A percentile compares a stretch with the other conserved stretches of the same genome.
phyloP scores from a whole-genome alignment of 306 rosid genomes.

The Parietaria judaica region DNA sequence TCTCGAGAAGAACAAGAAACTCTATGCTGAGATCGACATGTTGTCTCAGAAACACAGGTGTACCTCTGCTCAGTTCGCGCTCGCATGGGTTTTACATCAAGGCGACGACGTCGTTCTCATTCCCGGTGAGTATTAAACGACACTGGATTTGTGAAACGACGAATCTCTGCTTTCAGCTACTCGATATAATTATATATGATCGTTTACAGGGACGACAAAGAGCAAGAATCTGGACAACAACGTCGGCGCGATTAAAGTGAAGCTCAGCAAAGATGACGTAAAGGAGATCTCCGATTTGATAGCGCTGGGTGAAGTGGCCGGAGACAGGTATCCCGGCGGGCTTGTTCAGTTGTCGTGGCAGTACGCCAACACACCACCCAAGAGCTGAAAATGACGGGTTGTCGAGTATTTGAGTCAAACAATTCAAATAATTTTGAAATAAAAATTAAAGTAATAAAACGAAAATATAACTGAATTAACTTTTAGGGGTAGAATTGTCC shows the following conservation, averaged over 20 bases:
- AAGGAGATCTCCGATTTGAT: constrained; percentile 11
- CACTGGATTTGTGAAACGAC: not conserved
- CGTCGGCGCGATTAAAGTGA: constrained; percentile 12
- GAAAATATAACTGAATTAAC: too few relatives aligned
- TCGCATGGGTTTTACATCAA: constrained; percentile 64
- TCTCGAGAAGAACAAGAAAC: constrained; percentile 50
- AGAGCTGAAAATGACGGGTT: not conserved
- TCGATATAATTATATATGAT: too few relatives aligned
- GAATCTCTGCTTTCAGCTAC: too few relatives aligned
- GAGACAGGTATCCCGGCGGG: not conserved
- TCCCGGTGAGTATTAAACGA: constrained; percentile 37
- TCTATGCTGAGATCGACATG: constrained; percentile 30
- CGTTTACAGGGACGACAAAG: constrained; percentile 17
- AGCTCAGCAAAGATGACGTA: constrained; percentile 10
- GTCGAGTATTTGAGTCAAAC: too few relatives aligned
- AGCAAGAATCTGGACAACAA: constrained; percentile 10
- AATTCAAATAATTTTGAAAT: too few relatives aligned
- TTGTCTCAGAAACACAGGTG: constrained; percentile 48
- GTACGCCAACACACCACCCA: constrained; percentile 21
- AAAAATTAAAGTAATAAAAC: too few relatives aligned
- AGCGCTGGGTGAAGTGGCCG: constrained; percentile 3
- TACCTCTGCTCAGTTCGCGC: constrained; percentile 53
- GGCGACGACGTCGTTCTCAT: constrained; percentile 52
- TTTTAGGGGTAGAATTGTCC: too few relatives aligned
- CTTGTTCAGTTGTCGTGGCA: constrained; percentile 3